phyloP scores from a whole-genome alignment of 2,329 filamentous ascomycete species.

The Penicillium sp. region DNA sequence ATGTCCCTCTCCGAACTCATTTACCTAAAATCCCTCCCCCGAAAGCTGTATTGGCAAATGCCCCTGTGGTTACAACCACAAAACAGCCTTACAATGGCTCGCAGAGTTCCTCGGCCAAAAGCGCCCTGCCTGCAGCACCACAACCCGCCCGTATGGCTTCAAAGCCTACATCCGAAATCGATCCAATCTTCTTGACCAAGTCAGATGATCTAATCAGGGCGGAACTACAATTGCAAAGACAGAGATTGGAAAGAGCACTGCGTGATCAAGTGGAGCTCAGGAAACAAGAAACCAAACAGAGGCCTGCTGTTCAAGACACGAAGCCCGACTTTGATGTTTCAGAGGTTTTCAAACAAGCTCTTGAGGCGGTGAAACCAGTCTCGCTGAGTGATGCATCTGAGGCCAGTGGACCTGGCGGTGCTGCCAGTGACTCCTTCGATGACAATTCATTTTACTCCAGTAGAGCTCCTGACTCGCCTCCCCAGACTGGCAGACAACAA shows the following conservation, averaged over 20 bases:
- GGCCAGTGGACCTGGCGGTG: slow-evolving; percentile 60
- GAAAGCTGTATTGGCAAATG: slow-evolving; percentile 11
- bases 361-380: slow-evolving; percentile 67
- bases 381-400: slow-evolving; percentile 52
- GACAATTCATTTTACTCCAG: slow-evolving; percentile 96
- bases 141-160: slow-evolving; percentile 39
- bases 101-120: slow-evolving; percentile 17
- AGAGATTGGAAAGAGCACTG: slow-evolving; percentile 73
- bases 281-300: slow-evolving; percentile 48
- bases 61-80: neutral
- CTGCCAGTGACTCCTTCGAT: slow-evolving; percentile 75
- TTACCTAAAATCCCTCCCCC: slow-evolving; percentile 19
- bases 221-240: slow-evolving; percentile 74
- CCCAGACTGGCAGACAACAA: slow-evolving; percentile 43
- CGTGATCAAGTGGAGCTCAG: slow-evolving; percentile 73
- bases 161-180: slow-evolving; percentile 64
- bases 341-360: slow-evolving; percentile 68
- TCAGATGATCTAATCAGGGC: slow-evolving; percentile 80
- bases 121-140: slow-evolving; percentile 24
- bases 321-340: slow-evolving; percentile 66
- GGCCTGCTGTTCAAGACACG: slow-evolving; percentile 50
- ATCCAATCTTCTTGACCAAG: slow-evolving; percentile 81
- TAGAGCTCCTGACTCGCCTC: slow-evolving; percentile 71
- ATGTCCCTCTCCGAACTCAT: slow-evolving; percentile 30
- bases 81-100: slow-evolving; percentile 19